Conservation (phyloP, 805 yeast genomes). For the Yamadazyma kitorensis region DNA sequence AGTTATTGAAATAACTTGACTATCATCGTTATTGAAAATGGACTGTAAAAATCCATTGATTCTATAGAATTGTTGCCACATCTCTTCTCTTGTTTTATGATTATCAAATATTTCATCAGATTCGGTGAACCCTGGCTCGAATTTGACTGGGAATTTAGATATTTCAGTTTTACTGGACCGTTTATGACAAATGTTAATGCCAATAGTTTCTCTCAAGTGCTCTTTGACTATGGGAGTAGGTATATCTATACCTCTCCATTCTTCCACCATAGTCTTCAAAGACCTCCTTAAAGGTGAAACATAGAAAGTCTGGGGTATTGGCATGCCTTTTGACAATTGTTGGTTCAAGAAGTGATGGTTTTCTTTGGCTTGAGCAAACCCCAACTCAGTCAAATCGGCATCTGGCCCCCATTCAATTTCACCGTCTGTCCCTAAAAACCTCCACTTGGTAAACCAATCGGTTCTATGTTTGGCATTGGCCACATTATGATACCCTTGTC, state of each 20-base stretch:
- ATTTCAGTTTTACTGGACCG: slow-evolving; percentile 43
- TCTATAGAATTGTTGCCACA: slow-evolving; percentile 49
- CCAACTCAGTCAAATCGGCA: slow-evolving; percentile 54
- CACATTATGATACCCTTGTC: slow-evolving; percentile 66
- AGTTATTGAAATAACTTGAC: slow-evolving; percentile 38
- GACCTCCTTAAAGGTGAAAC: slow-evolving; percentile 66
- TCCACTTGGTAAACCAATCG: slow-evolving; percentile 57
- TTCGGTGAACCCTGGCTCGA: slow-evolving; percentile 45
- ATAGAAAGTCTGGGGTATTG: slow-evolving; percentile 55
- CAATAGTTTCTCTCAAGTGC: slow-evolving; percentile 58
- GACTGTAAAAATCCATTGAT: slow-evolving; percentile 44
- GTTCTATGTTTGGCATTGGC: slow-evolving; percentile 53
- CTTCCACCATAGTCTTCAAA: slow-evolving; percentile 48
- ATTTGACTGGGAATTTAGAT: slow-evolving; percentile 32
- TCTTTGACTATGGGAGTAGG: slow-evolving; percentile 38
- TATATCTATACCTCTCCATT: slow-evolving; percentile 44
- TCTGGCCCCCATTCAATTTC: slow-evolving; percentile 59
- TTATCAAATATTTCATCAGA: slow-evolving; percentile 45
- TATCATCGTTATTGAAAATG: slow-evolving; percentile 18
- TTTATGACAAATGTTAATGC: slow-evolving; percentile 59
- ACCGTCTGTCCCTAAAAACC: slow-evolving; percentile 52
- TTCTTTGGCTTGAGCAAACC: slow-evolving; percentile 53
- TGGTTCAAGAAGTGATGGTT: slow-evolving; percentile 40
- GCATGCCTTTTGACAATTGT: slow-evolving; percentile 46
- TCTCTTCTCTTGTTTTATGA: slow-evolving; percentile 39